These are phyloP conservation scores for Oxytropis ochrocephala DNA, from an alignment of 306 rosid species.

Conservation along the genomic window DNA sequence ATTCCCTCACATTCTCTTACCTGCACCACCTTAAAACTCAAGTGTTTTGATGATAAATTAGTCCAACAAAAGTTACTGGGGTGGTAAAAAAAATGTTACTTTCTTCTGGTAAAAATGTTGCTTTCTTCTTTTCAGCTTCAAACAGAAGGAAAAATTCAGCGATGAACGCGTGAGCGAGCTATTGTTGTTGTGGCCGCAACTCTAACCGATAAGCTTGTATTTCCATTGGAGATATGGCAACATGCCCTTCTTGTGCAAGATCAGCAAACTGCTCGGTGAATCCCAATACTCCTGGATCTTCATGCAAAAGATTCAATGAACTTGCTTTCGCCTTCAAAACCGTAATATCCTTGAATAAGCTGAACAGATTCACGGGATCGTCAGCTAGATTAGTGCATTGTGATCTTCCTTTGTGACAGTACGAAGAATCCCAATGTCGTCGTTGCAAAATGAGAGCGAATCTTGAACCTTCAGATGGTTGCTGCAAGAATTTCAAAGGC, in stretches of 20 bases:
- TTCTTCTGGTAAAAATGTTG: not conserved
- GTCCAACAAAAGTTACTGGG: constrained; percentile 17
- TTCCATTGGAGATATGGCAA: no score
- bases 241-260: no score
- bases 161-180: constrained; percentile 17
- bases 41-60: not conserved
- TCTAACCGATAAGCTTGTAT: no score
- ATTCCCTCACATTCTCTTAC: constrained; percentile 11
- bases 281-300: constrained; percentile 78
- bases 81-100: constrained; percentile 2
- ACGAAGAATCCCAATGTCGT: no score
- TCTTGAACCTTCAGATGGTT: no score
- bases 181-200: constrained; percentile 40
- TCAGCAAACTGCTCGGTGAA: no score
- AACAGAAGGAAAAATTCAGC: constrained; percentile 15
- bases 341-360: constrained; percentile 54
- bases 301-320: constrained; percentile 88
- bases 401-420: no score
- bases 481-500: no score
- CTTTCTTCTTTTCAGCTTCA: constrained; percentile 1
- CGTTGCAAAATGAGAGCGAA: no score
- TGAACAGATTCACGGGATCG: constrained; percentile 57
- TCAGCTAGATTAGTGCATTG: constrained; percentile 58
- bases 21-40: constrained; percentile 19
- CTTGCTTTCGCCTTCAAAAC: constrained; percentile 53